Evolutionary conservation across 2,329 filamentous ascomycete genomes (phyloP).

Genomic region (Amauroascus niger): DNA sequence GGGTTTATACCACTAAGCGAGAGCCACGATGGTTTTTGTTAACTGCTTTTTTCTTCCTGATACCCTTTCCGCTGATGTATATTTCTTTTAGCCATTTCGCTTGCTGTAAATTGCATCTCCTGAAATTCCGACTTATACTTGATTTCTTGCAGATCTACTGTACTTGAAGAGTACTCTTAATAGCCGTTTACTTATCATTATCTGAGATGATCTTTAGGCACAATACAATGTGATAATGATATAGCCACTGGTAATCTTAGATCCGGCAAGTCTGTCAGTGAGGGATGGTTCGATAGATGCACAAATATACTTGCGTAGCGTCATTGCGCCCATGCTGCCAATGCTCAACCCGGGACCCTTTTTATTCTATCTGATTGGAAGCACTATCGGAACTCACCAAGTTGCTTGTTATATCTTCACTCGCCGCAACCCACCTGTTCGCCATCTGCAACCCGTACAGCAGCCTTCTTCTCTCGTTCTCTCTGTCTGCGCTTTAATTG

Average conservation of each 20-base stretch:
- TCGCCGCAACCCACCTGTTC: neutral
- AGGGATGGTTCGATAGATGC: neutral
- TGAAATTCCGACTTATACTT: slow-evolving; percentile 1
- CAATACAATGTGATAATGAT: neutral
- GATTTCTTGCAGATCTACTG: neutral
- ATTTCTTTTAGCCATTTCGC: neutral
- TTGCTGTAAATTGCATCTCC: slow-evolving; percentile 1
- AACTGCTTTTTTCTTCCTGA: slow-evolving; percentile 6
- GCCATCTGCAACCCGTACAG: neutral
- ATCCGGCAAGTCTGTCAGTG: too few species aligned
- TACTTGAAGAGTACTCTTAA: neutral
- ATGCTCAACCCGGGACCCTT: too few species aligned
- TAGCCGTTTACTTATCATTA: neutral
- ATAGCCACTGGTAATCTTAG: too few species aligned
- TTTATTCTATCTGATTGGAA: neutral
- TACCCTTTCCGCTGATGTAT: slow-evolving; percentile 9
- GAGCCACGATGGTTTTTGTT: neutral
- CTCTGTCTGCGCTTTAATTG: slow-evolving; percentile 18
- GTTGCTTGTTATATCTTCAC: neutral
- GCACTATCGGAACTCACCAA: neutral
- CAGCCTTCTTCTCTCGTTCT: slow-evolving; percentile 19
- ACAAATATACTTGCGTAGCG: neutral
- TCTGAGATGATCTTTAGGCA: neutral
- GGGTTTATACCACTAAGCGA: neutral
- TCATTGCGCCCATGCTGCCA: neutral